Evolutionary conservation across 1,284 basidiomycete species (phyloP).

Genomic region (Phellinidium pouzarii): DNA sequence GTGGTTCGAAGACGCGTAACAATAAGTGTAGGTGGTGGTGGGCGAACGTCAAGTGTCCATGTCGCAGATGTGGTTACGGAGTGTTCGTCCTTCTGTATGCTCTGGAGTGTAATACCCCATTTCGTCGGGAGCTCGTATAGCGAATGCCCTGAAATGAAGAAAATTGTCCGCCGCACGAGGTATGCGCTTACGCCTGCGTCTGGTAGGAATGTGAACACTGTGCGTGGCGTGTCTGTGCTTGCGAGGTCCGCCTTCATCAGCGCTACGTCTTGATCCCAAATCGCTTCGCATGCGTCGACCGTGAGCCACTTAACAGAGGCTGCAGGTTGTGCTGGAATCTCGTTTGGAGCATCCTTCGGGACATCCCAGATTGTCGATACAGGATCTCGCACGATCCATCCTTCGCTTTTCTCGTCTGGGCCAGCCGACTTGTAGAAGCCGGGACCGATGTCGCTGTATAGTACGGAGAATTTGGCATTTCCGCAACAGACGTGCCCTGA

Average conservation of each 20-base stretch:
- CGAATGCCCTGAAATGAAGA: slow-evolving; percentile 35
- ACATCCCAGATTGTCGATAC: slow-evolving; percentile 40
- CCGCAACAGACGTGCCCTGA: slow-evolving; percentile 26
- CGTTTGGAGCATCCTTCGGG: slow-evolving; percentile 15
- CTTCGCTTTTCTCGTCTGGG: slow-evolving; percentile 30
- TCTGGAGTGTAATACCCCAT: slow-evolving; percentile 4
- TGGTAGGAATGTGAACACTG: slow-evolving; percentile 15
- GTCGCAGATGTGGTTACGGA: slow-evolving; percentile 34
- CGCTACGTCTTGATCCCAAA: slow-evolving; percentile 16
- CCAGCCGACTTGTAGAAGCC: slow-evolving; percentile 47
- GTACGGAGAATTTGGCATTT: slow-evolving; percentile 40
- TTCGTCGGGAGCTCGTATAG: slow-evolving; percentile 12
- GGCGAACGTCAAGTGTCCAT: slow-evolving; percentile 44
- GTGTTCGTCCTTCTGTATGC: background rate
- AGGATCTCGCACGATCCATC: slow-evolving; percentile 42
- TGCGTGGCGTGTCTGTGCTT: background rate
- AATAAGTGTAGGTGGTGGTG: slow-evolving; percentile 35
- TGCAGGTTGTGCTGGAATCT: background rate
- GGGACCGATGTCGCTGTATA: slow-evolving; percentile 61
- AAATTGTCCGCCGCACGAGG: slow-evolving; percentile 21
- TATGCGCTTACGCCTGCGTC: slow-evolving; percentile 15
- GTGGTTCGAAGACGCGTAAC: slow-evolving; percentile 43
- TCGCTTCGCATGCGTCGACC: slow-evolving; percentile 9
- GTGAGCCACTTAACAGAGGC: background rate
- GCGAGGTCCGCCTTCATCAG: slow-evolving; percentile 18